phyloP scores from a whole-genome alignment of 108 stramenopile genomes.

The Chaetoceros muelleri region DNA sequence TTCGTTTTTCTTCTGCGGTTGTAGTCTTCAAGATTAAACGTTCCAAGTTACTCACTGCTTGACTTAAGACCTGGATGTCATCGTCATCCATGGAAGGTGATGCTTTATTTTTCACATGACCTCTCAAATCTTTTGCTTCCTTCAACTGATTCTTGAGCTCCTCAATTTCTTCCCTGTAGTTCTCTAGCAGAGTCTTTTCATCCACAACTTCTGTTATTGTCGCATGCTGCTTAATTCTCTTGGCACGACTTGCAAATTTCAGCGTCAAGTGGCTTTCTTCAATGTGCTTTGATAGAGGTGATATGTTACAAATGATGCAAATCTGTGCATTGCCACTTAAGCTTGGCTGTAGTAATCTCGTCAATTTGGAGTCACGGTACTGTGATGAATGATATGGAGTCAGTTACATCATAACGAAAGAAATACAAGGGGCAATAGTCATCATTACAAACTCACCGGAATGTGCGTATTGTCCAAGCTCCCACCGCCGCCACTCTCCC shows the following conservation, averaged over 20 bases:
- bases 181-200: conserved; percentile 69
- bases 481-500: background rate
- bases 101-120: conserved; percentile 8
- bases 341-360: conserved; percentile 84
- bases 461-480: conserved; percentile 26
- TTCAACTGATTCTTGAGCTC: conserved; percentile 68
- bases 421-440: no score
- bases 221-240: conserved; percentile 82
- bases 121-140: conserved; percentile 45
- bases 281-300: conserved; percentile 50
- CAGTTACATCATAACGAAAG: background rate
- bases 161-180: conserved; percentile 74
- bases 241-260: conserved; percentile 88
- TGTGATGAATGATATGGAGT: conserved; percentile 35
- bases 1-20: conserved; percentile 1
- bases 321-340: conserved; percentile 88
- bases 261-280: conserved; percentile 90
- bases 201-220: conserved; percentile 50
- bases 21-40: conserved; percentile 62
- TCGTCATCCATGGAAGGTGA: conserved; percentile 22
- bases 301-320: conserved; percentile 73
- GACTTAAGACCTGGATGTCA: conserved; percentile 51
- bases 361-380: conserved; percentile 89
- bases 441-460: conserved; percentile 11
- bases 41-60: conserved; percentile 74